A percentile compares a stretch with the other conserved stretches of the same genome.
Evolutionary conservation across 2,329 filamentous ascomycete genomes (phyloP).

Genomic region (Aspergillus candidus): DNA sequence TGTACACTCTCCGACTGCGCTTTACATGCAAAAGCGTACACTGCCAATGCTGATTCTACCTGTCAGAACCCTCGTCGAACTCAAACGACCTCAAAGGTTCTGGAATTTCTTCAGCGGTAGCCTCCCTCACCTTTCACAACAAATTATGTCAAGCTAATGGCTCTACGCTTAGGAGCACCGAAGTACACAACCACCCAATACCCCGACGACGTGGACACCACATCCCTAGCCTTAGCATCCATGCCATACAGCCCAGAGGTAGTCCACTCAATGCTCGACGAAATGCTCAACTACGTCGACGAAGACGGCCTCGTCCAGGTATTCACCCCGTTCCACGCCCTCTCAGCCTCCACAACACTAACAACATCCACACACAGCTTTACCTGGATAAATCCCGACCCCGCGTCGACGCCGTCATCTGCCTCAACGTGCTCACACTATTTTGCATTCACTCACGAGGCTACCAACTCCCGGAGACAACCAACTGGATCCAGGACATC

Average conservation of each 20-base stretch:
- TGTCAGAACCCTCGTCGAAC: conserved; percentile 6
- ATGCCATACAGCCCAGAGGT: conserved; percentile 14
- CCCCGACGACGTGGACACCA: conserved; percentile 33
- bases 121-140: too few relatives aligned
- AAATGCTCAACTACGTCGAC: conserved; percentile 16
- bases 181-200: conserved; percentile 11
- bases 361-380: conserved; percentile 12
- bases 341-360: background rate
- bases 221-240: conserved; percentile 24
- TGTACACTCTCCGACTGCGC: background rate
- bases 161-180: background rate
- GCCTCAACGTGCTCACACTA: conserved; percentile 27
- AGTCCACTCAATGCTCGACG: conserved; percentile 13
- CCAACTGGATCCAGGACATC: conserved; percentile 19
- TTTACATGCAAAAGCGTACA: background rate
- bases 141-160: too few relatives aligned
- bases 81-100: conserved; percentile 2
- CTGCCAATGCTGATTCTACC: background rate
- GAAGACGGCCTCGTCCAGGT: conserved; percentile 20
- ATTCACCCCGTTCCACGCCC: background rate
- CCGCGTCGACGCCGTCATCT: conserved; percentile 19
- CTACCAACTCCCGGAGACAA: conserved; percentile 17
- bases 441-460: conserved; percentile 28
- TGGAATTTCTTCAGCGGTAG: conserved; percentile 25
- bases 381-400: conserved; percentile 26